Evolutionary conservation across 164 flowering plant species (phyloP), one percentile per base, ranked within the genome.

Genomic region (Houttuynia cordata): DNA sequence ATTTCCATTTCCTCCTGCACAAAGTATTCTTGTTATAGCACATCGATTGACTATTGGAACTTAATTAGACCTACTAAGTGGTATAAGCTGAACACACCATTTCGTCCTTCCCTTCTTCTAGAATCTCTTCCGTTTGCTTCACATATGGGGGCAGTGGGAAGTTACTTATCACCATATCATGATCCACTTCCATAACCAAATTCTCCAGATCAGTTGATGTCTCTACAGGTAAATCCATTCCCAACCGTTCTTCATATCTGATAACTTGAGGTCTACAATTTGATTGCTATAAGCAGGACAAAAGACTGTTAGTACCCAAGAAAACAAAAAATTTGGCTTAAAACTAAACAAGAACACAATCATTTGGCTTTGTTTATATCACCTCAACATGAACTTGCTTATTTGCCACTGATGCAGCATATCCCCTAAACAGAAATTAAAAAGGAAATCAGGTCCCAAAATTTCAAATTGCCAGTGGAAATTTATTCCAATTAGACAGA

Each of bases 91-190:
- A 14, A 49, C 56, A 51, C 74, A 88, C 96, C 91, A 86, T 84
- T 14, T 64, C 58, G 58, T 86, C 91, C 21, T 79, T n/a, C n/a
- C n/a, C 79, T 64, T 88, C 94, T 20, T 83, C 94, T 49, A 91
- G 57, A 75, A 82, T 72, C 56, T 87, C 83, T 74, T 83, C 91
- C 24, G 84, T 83, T 64, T 83, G 86, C 45, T 81, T 89, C 66
- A 79, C 82, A 71, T 67, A 83, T 78, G 76, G 77, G 0, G 94
- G 92, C 34, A 71, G 77, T 19, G 73, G 68, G 24, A 41, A 62
- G 21, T 82, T 80, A 58, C 60, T 50, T 50, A 30, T 39, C 2
- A 45, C 63, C 62, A 67, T 70, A 0, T 81, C 83, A 7, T 77
- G 83, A 8, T 84, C 86, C 6, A 63, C 81, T 69, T 84, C 93